A percentile compares a stretch with the other conserved stretches of the same genome.
These are phyloP conservation scores for Omphalotus guepiniiformis DNA, from an alignment of 768 basidiomycete genomes.

Conservation along the genomic window DNA sequence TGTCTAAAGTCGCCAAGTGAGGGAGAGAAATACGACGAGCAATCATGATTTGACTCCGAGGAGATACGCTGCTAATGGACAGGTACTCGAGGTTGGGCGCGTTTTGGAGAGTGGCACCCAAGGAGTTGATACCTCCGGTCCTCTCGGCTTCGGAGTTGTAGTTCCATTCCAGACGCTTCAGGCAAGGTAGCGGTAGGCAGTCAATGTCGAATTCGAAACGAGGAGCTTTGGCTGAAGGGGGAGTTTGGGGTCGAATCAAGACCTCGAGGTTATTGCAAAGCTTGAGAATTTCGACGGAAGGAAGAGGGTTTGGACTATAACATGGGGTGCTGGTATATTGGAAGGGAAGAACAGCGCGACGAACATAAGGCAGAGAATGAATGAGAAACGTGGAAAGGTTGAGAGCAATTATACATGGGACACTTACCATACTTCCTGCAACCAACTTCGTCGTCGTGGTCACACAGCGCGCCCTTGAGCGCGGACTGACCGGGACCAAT, in stretches of 20 bases:
- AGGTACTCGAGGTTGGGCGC: conserved; percentile 58
- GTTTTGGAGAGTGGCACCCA: conserved; percentile 44
- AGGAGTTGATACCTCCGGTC: conserved; percentile 62
- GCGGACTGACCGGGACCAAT: conserved; percentile 28
- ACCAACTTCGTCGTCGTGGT: conserved; percentile 21
- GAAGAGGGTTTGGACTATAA: conserved; percentile 20
- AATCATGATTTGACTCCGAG: conserved; percentile 12
- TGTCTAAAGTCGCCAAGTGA: conserved; percentile 48
- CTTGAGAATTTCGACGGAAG: conserved; percentile 44
- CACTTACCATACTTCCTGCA: conserved; percentile 17
- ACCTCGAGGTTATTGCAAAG: conserved; percentile 48
- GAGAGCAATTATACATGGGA: not conserved
- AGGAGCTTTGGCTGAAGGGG: conserved; percentile 21
- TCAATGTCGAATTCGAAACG: conserved; percentile 53
- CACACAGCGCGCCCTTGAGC: conserved; percentile 29
- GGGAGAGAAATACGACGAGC: conserved; percentile 33
- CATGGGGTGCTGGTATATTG: conserved; percentile 40
- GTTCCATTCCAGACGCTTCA: conserved; percentile 70
- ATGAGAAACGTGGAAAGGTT: not conserved
- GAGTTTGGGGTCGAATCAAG: conserved; percentile 44
- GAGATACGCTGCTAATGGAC: conserved; percentile 23
- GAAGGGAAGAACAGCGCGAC: conserved; percentile 58
- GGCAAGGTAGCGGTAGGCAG: conserved; percentile 39
- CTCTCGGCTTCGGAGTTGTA: conserved; percentile 52
- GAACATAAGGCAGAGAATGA: conserved; percentile 32